These are phyloP conservation scores for Lodderomyces elongisporus DNA, from an alignment of 1,139 yeast species.

Conservation along the genomic window DNA sequence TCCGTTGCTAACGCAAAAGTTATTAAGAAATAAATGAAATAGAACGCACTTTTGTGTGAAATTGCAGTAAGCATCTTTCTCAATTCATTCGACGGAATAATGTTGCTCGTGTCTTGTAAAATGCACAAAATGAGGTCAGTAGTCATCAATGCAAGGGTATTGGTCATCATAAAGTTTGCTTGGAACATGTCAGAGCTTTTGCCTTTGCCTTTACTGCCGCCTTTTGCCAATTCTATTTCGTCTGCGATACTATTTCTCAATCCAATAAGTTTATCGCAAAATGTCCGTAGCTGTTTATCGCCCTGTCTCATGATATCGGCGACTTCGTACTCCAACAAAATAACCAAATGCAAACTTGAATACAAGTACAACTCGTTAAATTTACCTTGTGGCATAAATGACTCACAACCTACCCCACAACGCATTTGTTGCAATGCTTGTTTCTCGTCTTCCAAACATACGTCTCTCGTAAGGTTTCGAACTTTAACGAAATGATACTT, in stretches of 20 bases:
- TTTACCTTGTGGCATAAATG: conserved; percentile 14
- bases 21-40: conserved; percentile 1
- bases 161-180: conserved; percentile 8
- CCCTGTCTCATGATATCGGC: conserved; percentile 6
- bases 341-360: conserved; percentile 23
- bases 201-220: background rate
- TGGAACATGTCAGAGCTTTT: conserved; percentile 1
- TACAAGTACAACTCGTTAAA: conserved; percentile 24
- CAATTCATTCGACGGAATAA: conserved; percentile 1
- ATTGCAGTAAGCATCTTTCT: background rate
- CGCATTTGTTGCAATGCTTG: conserved; percentile 14
- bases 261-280: conserved; percentile 5
- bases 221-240: background rate
- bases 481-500: conserved; percentile 34
- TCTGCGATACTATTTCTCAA: conserved; percentile 7
- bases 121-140: conserved; percentile 4
- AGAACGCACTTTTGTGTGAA: conserved; percentile 3
- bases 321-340: conserved; percentile 23
- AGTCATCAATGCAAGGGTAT: conserved; percentile 12
- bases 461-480: conserved; percentile 13
- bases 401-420: conserved; percentile 21
- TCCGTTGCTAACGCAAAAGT: background rate
- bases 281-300: conserved; percentile 1
- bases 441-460: background rate
- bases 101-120: conserved; percentile 4